phyloP scores from a whole-genome alignment of 176 grass and related monocot genomes.

The Panicum miliaceum region DNA sequence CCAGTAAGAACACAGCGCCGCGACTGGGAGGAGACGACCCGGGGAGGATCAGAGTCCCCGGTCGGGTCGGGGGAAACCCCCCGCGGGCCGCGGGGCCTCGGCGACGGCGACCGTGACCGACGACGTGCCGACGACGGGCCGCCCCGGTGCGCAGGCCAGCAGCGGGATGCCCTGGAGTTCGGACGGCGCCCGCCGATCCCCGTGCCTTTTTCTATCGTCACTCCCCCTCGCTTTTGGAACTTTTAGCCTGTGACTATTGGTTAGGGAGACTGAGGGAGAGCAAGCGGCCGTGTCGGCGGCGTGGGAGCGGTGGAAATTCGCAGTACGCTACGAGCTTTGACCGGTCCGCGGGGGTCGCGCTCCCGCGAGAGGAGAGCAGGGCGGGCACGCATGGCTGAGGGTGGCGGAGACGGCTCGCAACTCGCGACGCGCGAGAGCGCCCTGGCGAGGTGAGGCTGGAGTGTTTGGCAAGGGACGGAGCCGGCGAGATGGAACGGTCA shows the following conservation, averaged over 20 bases:
- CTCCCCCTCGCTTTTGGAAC: neutral
- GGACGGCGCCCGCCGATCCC: neutral
- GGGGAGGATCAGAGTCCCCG: neutral
- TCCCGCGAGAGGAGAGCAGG: neutral
- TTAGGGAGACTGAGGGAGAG: neutral
- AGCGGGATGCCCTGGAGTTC: neutral
- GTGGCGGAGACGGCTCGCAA: too few relatives aligned
- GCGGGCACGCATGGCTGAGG: neutral
- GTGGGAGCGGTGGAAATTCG: neutral
- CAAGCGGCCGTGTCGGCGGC: conserved; percentile 10
- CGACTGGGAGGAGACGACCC: neutral
- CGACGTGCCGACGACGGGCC: neutral
- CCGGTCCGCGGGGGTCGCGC: neutral
- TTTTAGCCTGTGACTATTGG: neutral
- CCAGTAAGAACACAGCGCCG: conserved; percentile 25
- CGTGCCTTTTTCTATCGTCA: too few relatives aligned
- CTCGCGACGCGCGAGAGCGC: too few relatives aligned
- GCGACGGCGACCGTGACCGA: conserved; percentile 13
- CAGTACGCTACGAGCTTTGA: conserved; percentile 4
- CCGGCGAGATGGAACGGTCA: conserved; percentile 3
- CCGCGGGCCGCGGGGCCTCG: neutral
- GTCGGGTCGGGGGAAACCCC: neutral
- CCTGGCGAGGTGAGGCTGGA: neutral
- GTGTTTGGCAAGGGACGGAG: neutral
- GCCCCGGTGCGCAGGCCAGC: neutral